Evolutionary conservation across 1,284 basidiomycete genomes (phyloP).

Genomic region (Apiotrichum montevideense): DNA sequence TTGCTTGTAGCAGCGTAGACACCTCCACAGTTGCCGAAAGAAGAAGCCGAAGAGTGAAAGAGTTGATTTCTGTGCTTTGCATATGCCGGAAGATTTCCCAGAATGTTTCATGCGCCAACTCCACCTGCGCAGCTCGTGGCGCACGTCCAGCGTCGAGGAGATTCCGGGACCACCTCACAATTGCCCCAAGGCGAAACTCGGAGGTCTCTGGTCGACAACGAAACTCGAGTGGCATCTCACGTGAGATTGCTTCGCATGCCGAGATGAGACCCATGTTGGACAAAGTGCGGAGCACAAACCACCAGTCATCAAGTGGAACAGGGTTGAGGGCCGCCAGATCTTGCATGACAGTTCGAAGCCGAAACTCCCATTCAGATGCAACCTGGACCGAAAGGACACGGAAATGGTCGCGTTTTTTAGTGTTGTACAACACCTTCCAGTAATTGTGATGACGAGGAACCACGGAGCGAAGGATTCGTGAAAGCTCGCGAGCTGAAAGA

Average conservation of each 20-base stretch:
- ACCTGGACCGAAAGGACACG: background rate
- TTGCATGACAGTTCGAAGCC: slow-evolving; percentile 11
- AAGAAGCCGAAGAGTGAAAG: slow-evolving; percentile 11
- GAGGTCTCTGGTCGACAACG: background rate
- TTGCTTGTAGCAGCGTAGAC: background rate
- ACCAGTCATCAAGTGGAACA: slow-evolving; percentile 10
- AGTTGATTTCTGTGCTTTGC: background rate
- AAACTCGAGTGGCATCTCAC: slow-evolving; percentile 6
- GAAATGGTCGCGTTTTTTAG: background rate
- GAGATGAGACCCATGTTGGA: slow-evolving; percentile 5
- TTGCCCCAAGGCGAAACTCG: slow-evolving; percentile 11
- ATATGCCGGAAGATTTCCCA: slow-evolving; percentile 14
- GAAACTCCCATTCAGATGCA: slow-evolving; percentile 3
- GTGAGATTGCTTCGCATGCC: slow-evolving; percentile 5
- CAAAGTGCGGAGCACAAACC: slow-evolving; percentile 8
- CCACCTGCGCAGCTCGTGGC: background rate
- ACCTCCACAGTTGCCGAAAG: slow-evolving; percentile 5
- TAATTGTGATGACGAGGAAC: slow-evolving; percentile 12
- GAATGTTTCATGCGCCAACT: slow-evolving; percentile 9
- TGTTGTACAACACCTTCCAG: background rate
- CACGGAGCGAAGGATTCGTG: slow-evolving; percentile 8
- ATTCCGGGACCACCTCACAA: slow-evolving; percentile 8
- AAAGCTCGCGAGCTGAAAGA: slow-evolving; percentile 5
- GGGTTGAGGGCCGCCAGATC: background rate
- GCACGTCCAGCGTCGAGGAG: background rate